Base-by-base conservation (phyloP, 2,329 filamentous ascomycete genomes). In the Colletotrichum euphorbiae region DNA sequence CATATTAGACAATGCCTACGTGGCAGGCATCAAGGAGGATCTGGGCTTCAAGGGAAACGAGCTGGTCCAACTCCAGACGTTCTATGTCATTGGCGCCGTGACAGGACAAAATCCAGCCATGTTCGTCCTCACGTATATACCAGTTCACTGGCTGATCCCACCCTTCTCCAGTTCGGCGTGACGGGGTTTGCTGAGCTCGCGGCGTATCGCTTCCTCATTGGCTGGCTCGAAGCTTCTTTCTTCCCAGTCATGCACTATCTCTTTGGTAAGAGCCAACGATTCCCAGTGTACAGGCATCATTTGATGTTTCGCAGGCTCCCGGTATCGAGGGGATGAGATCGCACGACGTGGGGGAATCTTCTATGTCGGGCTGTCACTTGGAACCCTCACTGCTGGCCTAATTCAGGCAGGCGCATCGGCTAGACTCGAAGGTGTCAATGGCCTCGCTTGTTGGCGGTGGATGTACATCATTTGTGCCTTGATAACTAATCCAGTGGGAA, bases 281-380 rank as follows among this genome's bases (percentile, higher is more conserved):
- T 8, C 28, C 28, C 6, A n/a, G 3, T 2, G 3, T 7, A 33
- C 19, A 15, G 15, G 6, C 0, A 12, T 7, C 19, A 9, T 31
- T 8, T 1, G 83, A 89, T 57, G 73, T 86, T 3, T 3, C 6
- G 2, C 1, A 81, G 87, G 1, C 77, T 81, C 83, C 50, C 85
- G 82, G 77, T 86, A 85, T 73, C 83, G 82, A 1, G 78, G 82
- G 19, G 80, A 80, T 67, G 78, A 79, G 71, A 71, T 81, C 38
- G 71, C 77, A n/a, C 70, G 77, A 21, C 76, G 81, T 28, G 76
- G 83, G n/a, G 80, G 81, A 61, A 79, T 82, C 62, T 80, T 83
- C 63, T 82, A 81, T 52, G 77, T 80, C 4, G 79, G 78, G 2
- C 81, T 81, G 50, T 80, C 82, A 2, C 75, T 82, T 0, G 80